phyloP scores from a whole-genome alignment of 306 rosid genomes.

The Quercus ilex region DNA sequence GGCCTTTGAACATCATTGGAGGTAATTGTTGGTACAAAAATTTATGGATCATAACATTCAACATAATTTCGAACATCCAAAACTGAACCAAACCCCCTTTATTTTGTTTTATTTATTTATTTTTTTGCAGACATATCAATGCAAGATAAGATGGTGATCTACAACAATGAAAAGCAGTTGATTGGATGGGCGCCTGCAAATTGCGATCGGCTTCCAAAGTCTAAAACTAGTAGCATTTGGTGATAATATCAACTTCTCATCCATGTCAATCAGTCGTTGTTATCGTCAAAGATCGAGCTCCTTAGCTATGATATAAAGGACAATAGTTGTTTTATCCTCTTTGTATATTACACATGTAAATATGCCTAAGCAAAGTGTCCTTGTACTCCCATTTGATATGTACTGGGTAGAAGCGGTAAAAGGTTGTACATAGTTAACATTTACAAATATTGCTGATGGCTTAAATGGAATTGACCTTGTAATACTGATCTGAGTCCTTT shows the following conservation, averaged over 20 bases:
- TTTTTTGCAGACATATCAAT: constrained; percentile 56
- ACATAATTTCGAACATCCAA: neutral
- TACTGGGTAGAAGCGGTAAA: neutral
- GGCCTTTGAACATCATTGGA: constrained; percentile 75
- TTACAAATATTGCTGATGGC: no score
- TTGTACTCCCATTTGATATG: neutral
- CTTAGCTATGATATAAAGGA: neutral
- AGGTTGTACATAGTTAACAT: neutral
- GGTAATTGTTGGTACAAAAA: constrained; percentile 36
- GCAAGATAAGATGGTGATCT: constrained; percentile 76
- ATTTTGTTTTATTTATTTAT: neutral
- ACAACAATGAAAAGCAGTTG: constrained; percentile 64
- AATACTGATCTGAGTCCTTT: no score
- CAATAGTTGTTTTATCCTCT: neutral
- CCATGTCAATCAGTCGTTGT: no score
- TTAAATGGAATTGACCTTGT: no score
- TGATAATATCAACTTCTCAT: neutral
- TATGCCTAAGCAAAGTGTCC: neutral
- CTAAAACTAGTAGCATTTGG: constrained; percentile 34
- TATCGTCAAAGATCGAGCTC: neutral
- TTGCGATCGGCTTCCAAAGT: constrained; percentile 55
- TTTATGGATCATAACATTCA: neutral
- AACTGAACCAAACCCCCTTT: neutral
- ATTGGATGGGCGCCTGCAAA: constrained; percentile 68
- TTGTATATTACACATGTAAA: neutral